Evolutionary conservation across 164 flowering plant genomes (phyloP).

Genomic region (Akebia trifoliata): DNA sequence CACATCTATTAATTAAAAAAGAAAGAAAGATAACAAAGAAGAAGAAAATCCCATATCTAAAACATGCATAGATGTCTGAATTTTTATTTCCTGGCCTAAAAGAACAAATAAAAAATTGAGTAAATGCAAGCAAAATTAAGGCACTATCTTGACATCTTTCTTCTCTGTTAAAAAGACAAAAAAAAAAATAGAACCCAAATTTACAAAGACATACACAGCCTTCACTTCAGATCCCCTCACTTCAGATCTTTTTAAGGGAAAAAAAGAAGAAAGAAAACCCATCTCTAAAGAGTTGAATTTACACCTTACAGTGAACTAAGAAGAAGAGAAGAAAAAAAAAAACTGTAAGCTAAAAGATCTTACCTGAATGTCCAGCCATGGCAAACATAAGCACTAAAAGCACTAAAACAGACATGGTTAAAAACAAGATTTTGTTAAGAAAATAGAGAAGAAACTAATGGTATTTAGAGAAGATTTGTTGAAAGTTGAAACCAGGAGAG

Average conservation of each 20-base stretch:
- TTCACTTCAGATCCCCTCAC: too few species aligned
- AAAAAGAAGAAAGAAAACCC: neutral
- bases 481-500: neutral
- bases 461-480: neutral
- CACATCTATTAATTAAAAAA: neutral
- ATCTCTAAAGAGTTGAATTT: too few species aligned
- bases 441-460: neutral
- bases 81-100: too few species aligned
- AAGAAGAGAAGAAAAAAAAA: neutral
- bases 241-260: neutral
- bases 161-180: too few species aligned
- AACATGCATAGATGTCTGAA: neutral
- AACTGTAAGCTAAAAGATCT: constrained; percentile 4
- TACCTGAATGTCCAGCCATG: constrained; percentile 41
- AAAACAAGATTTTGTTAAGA: neutral
- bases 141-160: too few species aligned
- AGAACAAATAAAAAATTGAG: neutral
- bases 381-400: constrained; percentile 30
- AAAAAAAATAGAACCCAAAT: too few species aligned
- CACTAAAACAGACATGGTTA: constrained; percentile 32
- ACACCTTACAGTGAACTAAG: too few species aligned
- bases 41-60: neutral
- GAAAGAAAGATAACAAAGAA: neutral
- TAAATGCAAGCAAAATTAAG: too few species aligned
- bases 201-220: too few species aligned